Evolutionary conservation across 208 protist species (phyloP), one percentile per base, ranked within the genome.

Genomic region (Trichomonas gallinae): DNA sequence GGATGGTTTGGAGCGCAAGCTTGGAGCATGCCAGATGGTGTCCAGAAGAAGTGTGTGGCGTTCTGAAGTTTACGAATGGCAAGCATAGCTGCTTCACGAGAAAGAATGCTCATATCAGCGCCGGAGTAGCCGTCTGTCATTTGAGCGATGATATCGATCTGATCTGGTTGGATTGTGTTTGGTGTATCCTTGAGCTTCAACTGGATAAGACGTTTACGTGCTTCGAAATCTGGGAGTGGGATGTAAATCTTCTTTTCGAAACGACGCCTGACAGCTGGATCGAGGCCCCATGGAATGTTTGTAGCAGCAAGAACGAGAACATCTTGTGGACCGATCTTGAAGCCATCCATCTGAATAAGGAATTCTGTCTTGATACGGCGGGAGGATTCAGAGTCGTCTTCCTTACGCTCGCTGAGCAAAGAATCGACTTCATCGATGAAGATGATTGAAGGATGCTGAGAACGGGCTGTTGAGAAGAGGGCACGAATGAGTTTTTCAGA

Each of bases 381-480:
- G 42, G 99, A 98, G 2, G 98, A 93, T 85, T 99, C 99, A 63
- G 96, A 98, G 96, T 99, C 99, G 46, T 97, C 96, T 83, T 96
- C 96, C 11, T 38, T 98, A 98, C 89, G 98, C 98, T 48, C 99
- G 97, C 10, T 98, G 97, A 15, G 98, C 44, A 99, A 97, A 10
- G 99, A 99, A 98, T 99, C 99, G 34, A 99, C 98, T 97, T 99
- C 99, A 97, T 99, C 99, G 96, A 99, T 99, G 97, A 99, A 99
- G 89, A 99, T 99, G 96, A 99, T 99, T 96, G 98, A 98, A 87
- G 98, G 98, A 44, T 98, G 98, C 72, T 98, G 97, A 40, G 98
- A 0, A 46, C 96, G 42, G 10, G 96, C 96, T 81, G 85, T 96
- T 34, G 87, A 72, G 63, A 97, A 96, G 10, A 96, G 46, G 0